Evolutionary conservation across 768 basidiomycete species (phyloP).

Genomic region (Rhodotorula sphaerocarpa): DNA sequence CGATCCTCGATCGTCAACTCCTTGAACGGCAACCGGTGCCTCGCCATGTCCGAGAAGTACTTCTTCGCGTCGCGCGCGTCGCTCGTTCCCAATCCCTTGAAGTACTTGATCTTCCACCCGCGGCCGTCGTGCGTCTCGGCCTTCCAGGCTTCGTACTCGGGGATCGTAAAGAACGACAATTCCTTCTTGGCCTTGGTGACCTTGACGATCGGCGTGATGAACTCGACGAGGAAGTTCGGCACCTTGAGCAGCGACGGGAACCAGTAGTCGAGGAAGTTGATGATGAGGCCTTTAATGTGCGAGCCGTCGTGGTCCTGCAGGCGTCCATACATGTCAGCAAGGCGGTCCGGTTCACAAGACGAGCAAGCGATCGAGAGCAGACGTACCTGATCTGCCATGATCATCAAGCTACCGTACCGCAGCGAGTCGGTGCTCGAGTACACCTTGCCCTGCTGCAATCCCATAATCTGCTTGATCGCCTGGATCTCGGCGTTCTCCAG

Average conservation of each 20-base stretch:
- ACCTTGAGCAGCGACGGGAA: conserved; percentile 87
- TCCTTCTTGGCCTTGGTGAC: conserved; percentile 68
- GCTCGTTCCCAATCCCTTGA: conserved; percentile 97
- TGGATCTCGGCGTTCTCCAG: conserved; percentile 97
- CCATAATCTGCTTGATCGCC: conserved; percentile 96
- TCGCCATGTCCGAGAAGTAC: conserved; percentile 85
- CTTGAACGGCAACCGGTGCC: conserved; percentile 89
- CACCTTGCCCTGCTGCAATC: conserved; percentile 84
- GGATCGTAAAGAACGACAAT: conserved; percentile 90
- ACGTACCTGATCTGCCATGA: conserved; percentile 98
- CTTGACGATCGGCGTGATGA: conserved; percentile 95
- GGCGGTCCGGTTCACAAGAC: no score
- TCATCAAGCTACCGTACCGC: conserved; percentile 92
- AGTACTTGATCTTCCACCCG: conserved; percentile 91
- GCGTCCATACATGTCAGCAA: no score
- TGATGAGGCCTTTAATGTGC: conserved; percentile 99
- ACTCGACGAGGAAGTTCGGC: conserved; percentile 89
- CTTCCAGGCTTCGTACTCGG: conserved; percentile 89
- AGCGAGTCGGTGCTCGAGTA: conserved; percentile 62
- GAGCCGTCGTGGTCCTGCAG: conserved; percentile 95
- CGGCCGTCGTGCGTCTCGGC: conserved; percentile 62
- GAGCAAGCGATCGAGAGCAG: conserved; percentile 9
- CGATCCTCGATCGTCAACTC: conserved; percentile 70
- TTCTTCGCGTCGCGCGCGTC: conserved; percentile 77
- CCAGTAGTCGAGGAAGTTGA: conserved; percentile 96